A percentile compares a stretch with the other conserved stretches of the same genome.
These are phyloP conservation scores for Coniochaeta sp. DNA, from an alignment of 2,329 filamentous ascomycete genomes.

Conservation along the genomic window DNA sequence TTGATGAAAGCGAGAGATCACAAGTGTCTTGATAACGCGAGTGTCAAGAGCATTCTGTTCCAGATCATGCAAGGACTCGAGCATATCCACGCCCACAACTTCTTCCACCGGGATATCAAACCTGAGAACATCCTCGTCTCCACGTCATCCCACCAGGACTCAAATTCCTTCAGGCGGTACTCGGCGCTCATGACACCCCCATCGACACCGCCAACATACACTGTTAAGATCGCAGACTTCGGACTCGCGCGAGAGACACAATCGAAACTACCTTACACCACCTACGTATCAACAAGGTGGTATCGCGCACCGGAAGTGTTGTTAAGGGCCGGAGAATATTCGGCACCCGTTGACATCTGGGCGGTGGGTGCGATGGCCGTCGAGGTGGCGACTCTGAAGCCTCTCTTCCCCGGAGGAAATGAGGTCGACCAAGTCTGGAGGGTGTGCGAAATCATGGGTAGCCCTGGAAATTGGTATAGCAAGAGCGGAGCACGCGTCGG, in stretches of 20 bases:
- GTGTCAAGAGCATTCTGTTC: constrained; percentile 95
- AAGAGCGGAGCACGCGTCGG: constrained; percentile 81
- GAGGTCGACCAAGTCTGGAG: constrained; percentile 99
- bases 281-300: constrained; percentile 97
- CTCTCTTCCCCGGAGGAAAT: constrained; percentile 92
- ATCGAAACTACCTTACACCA: constrained; percentile 93
- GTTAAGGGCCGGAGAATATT: constrained; percentile 90
- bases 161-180: constrained; percentile 82
- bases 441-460: constrained; percentile 98
- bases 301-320: constrained; percentile 95
- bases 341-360: constrained; percentile 97
- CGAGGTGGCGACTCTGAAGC: constrained; percentile 92
- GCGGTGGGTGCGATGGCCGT: constrained; percentile 98
- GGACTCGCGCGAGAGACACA: constrained; percentile 95
- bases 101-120: constrained; percentile 99
- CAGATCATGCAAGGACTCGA: constrained; percentile 95
- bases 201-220: constrained; percentile 87
- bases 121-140: constrained; percentile 98
- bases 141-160: constrained; percentile 77
- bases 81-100: constrained; percentile 93
- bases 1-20: constrained; percentile 98
- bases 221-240: constrained; percentile 98
- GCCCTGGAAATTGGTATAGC: constrained; percentile 96
- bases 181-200: constrained; percentile 90
- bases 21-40: constrained; percentile 81